Evolutionary conservation across 2,329 filamentous ascomycete species (phyloP).

Genomic region (Fusarium sp.): DNA sequence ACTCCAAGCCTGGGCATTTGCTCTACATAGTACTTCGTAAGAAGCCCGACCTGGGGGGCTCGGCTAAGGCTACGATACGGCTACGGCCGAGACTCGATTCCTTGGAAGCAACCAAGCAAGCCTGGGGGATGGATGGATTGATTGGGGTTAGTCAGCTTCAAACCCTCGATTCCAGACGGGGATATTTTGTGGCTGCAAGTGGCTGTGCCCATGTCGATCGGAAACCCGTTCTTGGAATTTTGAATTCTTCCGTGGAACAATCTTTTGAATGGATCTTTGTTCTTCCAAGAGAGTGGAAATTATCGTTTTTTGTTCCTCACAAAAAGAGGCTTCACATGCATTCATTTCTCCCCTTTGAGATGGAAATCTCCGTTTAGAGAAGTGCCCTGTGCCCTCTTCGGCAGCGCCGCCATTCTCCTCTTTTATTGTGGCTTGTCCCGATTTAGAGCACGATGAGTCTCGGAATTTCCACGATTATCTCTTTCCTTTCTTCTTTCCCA

Average conservation of each 20-base stretch:
- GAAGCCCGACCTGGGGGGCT: neutral
- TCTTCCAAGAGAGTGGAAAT: neutral
- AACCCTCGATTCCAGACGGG: neutral
- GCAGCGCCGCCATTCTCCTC: neutral
- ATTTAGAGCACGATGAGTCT: neutral
- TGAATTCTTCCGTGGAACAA: neutral
- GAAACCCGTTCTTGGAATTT: neutral
- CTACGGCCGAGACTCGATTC: slow-evolving; percentile 6
- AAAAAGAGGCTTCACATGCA: neutral
- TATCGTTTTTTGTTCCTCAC: neutral
- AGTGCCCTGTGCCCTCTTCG: neutral
- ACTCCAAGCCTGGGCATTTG: neutral
- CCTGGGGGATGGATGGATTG: neutral
- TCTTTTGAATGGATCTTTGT: neutral
- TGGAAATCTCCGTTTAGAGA: neutral
- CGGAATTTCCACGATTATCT: neutral
- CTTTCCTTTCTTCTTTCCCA: neutral
- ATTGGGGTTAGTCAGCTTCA: neutral
- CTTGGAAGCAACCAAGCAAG: neutral
- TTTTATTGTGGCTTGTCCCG: neutral
- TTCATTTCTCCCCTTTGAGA: neutral
- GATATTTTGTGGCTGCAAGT: neutral
- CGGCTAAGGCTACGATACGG: slow-evolving; percentile 10
- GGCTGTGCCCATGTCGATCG: neutral
- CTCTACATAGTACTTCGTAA: neutral